Base-by-base conservation (phyloP, 169 alveolate genomes). In the Plasmodium cynomolgi region DNA sequence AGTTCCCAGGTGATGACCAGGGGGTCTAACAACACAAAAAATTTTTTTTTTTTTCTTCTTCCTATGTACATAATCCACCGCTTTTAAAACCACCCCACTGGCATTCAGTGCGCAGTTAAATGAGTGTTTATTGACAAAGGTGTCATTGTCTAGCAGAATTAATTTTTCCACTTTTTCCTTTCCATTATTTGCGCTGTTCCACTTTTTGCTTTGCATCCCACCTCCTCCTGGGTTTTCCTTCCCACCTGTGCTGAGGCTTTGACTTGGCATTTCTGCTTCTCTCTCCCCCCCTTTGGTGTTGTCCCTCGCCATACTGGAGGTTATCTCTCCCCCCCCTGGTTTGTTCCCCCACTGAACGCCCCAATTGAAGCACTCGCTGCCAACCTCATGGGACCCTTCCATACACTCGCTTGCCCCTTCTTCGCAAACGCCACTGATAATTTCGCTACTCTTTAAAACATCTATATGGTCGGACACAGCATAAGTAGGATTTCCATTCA, bases 1-100 rank as follows among this genome's bases (percentile, higher is more conserved):
- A 33, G 98, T 97, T 1, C 99, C 99, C 47, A 99, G 98, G 93
- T 99, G 99, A 92, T 99, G 99, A 1, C 99, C 99, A 2, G 99
- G 99, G 0, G 99, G 99, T 74, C 99, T 95, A 1, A 99, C 98
- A 68, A 95, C 96, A 84, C 96, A 95, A 83, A 92, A 92, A 62
- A 92, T 83, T 74, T 84, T 92, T 47, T 92, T 92, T n/a, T 81
- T 92, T 11, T 84, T 92, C 17, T 62, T 92, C 54, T 84, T 73
- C 33, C 75, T 13, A 62, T 73, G 50, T 33, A 81, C 31, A 83
- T 58, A 92, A 83, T 92, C 95, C 47, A 91, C 85, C 4, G 95
- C 93, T 17, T 81, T 62, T 56, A 92, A 92, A 62, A 84, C 93
- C 1, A 83, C 84, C 0, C 93, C 93, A 58, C 95, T 84, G 23